A percentile compares a stretch with the other conserved stretches of the same genome.
phyloP scores from a whole-genome alignment of 2,329 filamentous ascomycete species.

The Neofusicoccum ribis region DNA sequence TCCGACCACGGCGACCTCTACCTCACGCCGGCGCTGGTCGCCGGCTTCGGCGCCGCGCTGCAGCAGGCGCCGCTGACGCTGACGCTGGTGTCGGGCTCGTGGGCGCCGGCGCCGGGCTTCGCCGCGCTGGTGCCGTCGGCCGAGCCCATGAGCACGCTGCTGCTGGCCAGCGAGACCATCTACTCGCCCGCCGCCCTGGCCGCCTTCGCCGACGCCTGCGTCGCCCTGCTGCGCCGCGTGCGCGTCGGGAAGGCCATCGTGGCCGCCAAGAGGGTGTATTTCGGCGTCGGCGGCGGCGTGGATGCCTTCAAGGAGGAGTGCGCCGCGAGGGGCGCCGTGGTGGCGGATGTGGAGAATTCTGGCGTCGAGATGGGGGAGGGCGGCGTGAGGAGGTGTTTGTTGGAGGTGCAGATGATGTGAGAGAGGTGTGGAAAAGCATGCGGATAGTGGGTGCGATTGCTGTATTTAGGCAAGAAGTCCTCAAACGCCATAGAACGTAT shows the following conservation, averaged over 20 bases:
- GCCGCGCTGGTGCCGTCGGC: constrained; percentile 55
- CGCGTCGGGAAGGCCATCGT: constrained; percentile 63
- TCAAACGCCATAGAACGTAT: too few relatives aligned
- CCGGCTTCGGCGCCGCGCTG: constrained; percentile 60
- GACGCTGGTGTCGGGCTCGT: constrained; percentile 72
- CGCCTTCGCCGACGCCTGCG: constrained; percentile 68
- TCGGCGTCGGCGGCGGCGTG: constrained; percentile 79
- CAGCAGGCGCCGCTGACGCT: constrained; percentile 53
- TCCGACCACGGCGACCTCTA: constrained; percentile 62
- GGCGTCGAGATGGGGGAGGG: constrained; percentile 36
- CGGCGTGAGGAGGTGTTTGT: constrained; percentile 49
- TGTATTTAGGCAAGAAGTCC: too few relatives aligned
- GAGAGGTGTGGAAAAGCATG: background rate
- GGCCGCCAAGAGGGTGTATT: constrained; percentile 78
- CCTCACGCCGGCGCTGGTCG: constrained; percentile 58
- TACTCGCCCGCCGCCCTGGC: constrained; percentile 73
- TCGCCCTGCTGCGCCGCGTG: constrained; percentile 56
- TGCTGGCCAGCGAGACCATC: constrained; percentile 78
- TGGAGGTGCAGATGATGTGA: constrained; percentile 22
- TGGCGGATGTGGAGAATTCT: constrained; percentile 51
- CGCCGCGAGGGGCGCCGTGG: constrained; percentile 44
- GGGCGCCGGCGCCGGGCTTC: constrained; percentile 60
- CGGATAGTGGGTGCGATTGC: too few relatives aligned
- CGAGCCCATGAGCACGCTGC: constrained; percentile 40
- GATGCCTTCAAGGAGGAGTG: constrained; percentile 65